phyloP scores from a whole-genome alignment of 768 basidiomycete genomes.

The Termitomyces sp. region DNA sequence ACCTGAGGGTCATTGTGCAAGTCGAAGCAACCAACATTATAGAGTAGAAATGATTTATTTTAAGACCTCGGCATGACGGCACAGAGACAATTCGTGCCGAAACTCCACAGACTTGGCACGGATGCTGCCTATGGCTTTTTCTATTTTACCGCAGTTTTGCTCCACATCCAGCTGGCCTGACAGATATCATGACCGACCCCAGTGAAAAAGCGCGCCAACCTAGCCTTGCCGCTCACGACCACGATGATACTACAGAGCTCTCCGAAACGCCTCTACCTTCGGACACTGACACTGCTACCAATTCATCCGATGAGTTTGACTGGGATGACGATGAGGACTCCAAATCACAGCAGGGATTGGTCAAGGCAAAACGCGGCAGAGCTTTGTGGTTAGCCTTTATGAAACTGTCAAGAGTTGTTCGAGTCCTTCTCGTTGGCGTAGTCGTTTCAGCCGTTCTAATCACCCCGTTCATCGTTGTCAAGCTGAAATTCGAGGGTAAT shows the following conservation, averaged over 20 bases:
- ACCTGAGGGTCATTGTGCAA: not conserved
- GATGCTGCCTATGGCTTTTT: not conserved
- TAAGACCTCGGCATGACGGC: not conserved
- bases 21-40: not conserved
- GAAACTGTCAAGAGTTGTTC: constrained; percentile 54
- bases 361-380: constrained; percentile 57
- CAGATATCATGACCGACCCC: constrained; percentile 1
- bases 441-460: constrained; percentile 61
- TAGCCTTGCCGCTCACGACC: constrained; percentile 12
- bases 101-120: constrained; percentile 1
- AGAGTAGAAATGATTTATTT: not conserved
- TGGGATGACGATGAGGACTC: constrained; percentile 62
- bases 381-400: constrained; percentile 60
- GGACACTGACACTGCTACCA: constrained; percentile 47
- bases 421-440: constrained; percentile 53
- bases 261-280: constrained; percentile 15
- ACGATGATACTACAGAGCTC: constrained; percentile 16
- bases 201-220: constrained; percentile 4
- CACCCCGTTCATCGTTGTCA: constrained; percentile 63
- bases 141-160: constrained; percentile 2
- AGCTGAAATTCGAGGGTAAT: constrained; percentile 50
- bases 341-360: constrained; percentile 18
- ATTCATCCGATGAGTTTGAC: constrained; percentile 66
- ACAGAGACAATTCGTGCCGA: constrained; percentile 1
- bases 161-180: constrained; percentile 4